Evolutionary conservation across 129 eudicot species (phyloP).

Genomic region (Flaveria trinervia): DNA sequence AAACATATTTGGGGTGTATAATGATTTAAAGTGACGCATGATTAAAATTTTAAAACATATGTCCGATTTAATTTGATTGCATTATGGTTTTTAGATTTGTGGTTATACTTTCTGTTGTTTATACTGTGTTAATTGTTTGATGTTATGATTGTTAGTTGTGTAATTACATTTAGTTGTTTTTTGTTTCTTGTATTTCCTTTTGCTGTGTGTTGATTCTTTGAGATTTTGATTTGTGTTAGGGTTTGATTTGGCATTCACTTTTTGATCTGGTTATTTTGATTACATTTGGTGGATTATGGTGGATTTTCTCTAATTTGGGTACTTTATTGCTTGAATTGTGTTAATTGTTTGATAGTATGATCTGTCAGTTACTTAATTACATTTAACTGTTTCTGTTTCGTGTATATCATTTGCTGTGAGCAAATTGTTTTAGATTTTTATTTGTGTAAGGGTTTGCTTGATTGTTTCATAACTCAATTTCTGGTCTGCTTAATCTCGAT

Average conservation of each 20-base stretch:
- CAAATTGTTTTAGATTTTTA: constrained; percentile 9
- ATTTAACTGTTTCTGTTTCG: not conserved
- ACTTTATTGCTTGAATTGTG: not conserved
- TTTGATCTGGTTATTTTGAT: not conserved
- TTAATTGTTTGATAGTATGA: not conserved
- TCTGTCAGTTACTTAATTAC: not conserved
- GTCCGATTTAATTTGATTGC: no score
- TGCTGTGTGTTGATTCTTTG: constrained; percentile 9
- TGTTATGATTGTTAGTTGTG: not conserved
- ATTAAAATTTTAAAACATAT: no score
- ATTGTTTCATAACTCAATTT: not conserved
- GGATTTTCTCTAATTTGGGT: not conserved
- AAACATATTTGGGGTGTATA: no score
- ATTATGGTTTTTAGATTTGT: no score
- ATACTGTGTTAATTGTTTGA: not conserved
- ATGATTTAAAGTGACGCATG: no score
- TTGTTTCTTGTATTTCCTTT: not conserved
- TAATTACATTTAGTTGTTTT: not conserved
- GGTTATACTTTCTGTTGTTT: not conserved
- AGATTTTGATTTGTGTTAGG: not conserved
- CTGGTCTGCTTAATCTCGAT: no score
- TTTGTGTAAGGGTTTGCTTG: constrained; percentile 4
- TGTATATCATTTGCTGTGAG: constrained; percentile 10
- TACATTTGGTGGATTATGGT: not conserved
- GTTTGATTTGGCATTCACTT: not conserved